phyloP scores from a whole-genome alignment of 495 filamentous ascomycete species.

The Lophiotrema nucula region DNA sequence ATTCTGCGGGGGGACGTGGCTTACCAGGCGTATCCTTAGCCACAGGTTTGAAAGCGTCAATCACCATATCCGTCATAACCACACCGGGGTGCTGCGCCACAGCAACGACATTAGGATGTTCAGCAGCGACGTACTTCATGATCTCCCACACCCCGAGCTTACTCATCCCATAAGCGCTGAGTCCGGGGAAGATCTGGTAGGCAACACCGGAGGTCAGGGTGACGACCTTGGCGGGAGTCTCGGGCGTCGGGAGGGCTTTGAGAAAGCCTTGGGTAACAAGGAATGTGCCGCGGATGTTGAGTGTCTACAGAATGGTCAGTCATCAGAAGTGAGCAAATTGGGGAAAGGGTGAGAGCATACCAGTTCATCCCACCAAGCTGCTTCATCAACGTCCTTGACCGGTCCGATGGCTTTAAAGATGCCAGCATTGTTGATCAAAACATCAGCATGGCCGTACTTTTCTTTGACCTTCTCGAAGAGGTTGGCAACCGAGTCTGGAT shows the following conservation, averaged over 20 bases:
- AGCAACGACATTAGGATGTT: slow-evolving; percentile 7
- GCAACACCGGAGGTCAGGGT: neutral
- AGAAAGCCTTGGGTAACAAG: slow-evolving; percentile 1
- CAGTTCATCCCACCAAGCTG: neutral
- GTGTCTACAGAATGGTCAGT: neutral
- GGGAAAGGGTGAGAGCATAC: neutral
- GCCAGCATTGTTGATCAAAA: slow-evolving; percentile 10
- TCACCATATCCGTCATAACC: slow-evolving; percentile 4
- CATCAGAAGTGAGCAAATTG: neutral
- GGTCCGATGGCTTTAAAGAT: neutral
- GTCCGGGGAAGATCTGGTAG: neutral
- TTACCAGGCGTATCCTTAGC: slow-evolving; percentile 1
- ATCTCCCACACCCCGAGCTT: neutral
- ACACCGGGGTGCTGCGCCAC: slow-evolving; percentile 7
- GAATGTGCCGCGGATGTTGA: slow-evolving; percentile 4
- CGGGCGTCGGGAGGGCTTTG: neutral
- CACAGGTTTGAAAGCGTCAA: neutral
- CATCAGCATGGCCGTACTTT: slow-evolving; percentile 9
- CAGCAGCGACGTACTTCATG: slow-evolving; percentile 9
- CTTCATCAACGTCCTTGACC: neutral
- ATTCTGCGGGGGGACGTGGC: too few species aligned
- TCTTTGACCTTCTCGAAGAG: slow-evolving; percentile 8
- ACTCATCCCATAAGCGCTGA: neutral
- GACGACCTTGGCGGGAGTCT: slow-evolving; percentile 1
- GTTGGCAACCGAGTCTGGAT: neutral